A percentile compares a stretch with the other conserved stretches of the same genome.
Conservation (phyloP, 768 basidiomycete genomes). For the Auriscalpium vulgare region DNA sequence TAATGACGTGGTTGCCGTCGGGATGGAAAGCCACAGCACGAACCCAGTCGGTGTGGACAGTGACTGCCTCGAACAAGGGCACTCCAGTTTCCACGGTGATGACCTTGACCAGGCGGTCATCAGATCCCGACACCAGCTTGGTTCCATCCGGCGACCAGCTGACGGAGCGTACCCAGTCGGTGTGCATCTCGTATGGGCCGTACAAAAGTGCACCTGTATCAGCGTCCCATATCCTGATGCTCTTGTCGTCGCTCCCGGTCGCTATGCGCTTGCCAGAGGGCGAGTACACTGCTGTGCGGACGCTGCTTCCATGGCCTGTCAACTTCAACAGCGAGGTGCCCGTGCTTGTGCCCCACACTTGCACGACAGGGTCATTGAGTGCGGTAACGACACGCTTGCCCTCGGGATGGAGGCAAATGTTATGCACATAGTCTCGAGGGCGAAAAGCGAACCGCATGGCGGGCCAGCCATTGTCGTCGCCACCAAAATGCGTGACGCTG, state of each 20-base stretch:
- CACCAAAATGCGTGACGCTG: not conserved
- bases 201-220: conserved; percentile 14
- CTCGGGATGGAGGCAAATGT: conserved; percentile 17
- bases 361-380: not conserved
- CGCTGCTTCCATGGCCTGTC: not conserved
- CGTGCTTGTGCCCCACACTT: not conserved
- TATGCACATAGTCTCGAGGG: not conserved
- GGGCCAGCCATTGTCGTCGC: conserved; percentile 10
- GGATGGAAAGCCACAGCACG: not conserved
- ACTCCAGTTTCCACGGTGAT: not conserved
- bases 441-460: conserved; percentile 11
- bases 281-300: conserved; percentile 1
- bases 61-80: not conserved
- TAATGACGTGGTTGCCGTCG: not conserved
- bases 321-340: conserved; percentile 3
- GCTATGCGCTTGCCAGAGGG: conserved; percentile 8
- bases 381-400: conserved; percentile 9
- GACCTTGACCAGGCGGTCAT: not conserved
- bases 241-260: conserved; percentile 11
- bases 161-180: conserved; percentile 14
- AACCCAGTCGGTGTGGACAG: conserved; percentile 5
- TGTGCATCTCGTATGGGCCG: conserved; percentile 15
- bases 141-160: conserved; percentile 21
- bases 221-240: conserved; percentile 18
- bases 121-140: not conserved